These are phyloP conservation scores for Anacardium occidentale DNA, from an alignment of 345 rosid genomes.

Conservation along the genomic window DNA sequence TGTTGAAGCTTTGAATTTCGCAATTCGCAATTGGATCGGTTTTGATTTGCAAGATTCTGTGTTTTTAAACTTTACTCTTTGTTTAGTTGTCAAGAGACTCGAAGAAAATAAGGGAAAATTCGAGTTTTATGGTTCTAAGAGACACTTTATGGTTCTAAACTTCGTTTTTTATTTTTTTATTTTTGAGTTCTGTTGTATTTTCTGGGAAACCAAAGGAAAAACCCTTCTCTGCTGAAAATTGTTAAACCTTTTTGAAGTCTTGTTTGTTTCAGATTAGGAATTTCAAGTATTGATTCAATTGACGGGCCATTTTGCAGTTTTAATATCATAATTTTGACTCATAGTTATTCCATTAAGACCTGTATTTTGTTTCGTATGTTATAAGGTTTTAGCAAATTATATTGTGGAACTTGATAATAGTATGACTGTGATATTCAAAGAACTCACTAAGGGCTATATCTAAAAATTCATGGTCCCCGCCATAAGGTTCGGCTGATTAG, in stretches of 20 bases:
- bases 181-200: not conserved
- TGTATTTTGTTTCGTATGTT: conserved; percentile 9
- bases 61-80: conserved; percentile 14
- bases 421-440: not conserved
- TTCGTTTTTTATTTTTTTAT: not conserved
- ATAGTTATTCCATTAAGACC: not conserved
- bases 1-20: not conserved
- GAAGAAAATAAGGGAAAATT: conserved; percentile 22
- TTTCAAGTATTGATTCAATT: conserved; percentile 18
- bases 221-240: not conserved
- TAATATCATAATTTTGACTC: not conserved
- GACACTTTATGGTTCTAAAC: not conserved
- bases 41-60: conserved; percentile 26
- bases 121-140: not conserved
- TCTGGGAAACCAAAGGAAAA: not conserved
- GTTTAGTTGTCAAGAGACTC: conserved; percentile 22
- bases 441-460: conserved; percentile 44
- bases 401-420: conserved; percentile 38
- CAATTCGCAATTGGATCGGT: conserved; percentile 35
- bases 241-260: conserved; percentile 5
- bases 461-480: conserved; percentile 59
- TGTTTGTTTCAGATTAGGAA: conserved; percentile 13
- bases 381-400: conserved; percentile 22
- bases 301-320: not conserved
- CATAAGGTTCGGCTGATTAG: conserved; percentile 42